Evolutionary conservation across 495 filamentous ascomycete genomes (phyloP), one percentile per base, ranked within the genome.

Genomic region (Amniculicola lignicola): DNA sequence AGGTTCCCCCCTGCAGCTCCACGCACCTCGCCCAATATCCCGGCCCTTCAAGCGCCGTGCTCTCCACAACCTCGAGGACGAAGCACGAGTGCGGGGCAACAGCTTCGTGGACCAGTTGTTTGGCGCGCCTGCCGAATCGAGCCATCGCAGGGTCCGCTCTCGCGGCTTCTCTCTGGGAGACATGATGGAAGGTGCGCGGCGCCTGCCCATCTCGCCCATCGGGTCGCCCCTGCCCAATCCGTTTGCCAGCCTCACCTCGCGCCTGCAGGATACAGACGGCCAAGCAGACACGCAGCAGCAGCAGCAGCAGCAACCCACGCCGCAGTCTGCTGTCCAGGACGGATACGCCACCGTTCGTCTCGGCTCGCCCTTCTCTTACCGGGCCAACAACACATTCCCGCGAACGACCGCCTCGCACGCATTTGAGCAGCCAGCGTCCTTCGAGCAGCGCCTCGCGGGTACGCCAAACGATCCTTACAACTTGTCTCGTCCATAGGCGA

Each of bases 151-250:
- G 15, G 71, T 78, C 22, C 74, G 73, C 19, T 75, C 76, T 29
- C 74, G 85, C 5, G 83, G 82, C 6, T 87, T 85, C 43, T 82
- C 79, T 21, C 76, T 84, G 29, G 70, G 77, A n/a, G 82, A 75
- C 23, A 67, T 70, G 48, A 54, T 59, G 16, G 68, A 67, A 37
- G 66, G 66, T 11, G 69, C 67, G 24, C 59, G 69, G 28, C 64
- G 61, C 15, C 66, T 72, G 0, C 58, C 68, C 18, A 15, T 36
- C 0, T 64, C 47, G 11, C 33, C 69, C 43, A 51, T 48, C 1
- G 57, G 66, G 16, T 65, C 68, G 11, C 16, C 64, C 10, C 46
- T 51, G 22, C 35, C 47, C 25, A 44, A 38, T 22, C 52, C 37
- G n/a, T 58, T 57, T 29, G 36, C 25, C 11, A 24, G 47, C 27